Conservation (phyloP, 371 early-diverging fungal species). For the Actinomucor elegans region DNA sequence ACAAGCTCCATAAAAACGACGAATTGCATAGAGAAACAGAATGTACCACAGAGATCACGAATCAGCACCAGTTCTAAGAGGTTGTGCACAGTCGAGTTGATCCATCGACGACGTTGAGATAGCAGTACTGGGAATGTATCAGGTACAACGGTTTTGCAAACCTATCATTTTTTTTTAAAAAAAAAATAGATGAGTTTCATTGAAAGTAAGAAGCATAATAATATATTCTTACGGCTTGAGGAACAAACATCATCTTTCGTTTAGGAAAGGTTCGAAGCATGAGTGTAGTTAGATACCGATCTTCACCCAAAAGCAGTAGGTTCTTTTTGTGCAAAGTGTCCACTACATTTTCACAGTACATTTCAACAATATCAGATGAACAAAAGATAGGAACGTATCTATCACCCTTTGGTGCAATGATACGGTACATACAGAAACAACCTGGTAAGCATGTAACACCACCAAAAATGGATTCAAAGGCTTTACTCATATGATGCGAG, state of each 20-base stretch:
- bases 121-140: constrained; percentile 84
- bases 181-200: no score
- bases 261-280: constrained; percentile 93
- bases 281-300: constrained; percentile 91
- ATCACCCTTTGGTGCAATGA: constrained; percentile 76
- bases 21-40: constrained; percentile 97
- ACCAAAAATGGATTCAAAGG: constrained; percentile 96
- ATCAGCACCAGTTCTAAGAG: constrained; percentile 89
- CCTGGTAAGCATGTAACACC: constrained; percentile 97
- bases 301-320: constrained; percentile 92
- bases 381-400: constrained; percentile 73
- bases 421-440: constrained; percentile 96
- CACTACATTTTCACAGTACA: constrained; percentile 89
- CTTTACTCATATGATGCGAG: constrained; percentile 92
- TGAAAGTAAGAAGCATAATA: background rate
- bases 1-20: constrained; percentile 91
- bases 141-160: constrained; percentile 95
- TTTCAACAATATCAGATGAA: constrained; percentile 82
- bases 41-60: constrained; percentile 91
- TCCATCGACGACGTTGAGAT: constrained; percentile 95
- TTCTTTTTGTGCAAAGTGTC: constrained; percentile 97
- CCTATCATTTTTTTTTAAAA: constrained; percentile 20
- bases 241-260: constrained; percentile 91
- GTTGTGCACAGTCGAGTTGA: constrained; percentile 97
- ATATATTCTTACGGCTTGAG: constrained; percentile 65